phyloP scores from a whole-genome alignment of 768 basidiomycete genomes.

The Lentinula detonsa region DNA sequence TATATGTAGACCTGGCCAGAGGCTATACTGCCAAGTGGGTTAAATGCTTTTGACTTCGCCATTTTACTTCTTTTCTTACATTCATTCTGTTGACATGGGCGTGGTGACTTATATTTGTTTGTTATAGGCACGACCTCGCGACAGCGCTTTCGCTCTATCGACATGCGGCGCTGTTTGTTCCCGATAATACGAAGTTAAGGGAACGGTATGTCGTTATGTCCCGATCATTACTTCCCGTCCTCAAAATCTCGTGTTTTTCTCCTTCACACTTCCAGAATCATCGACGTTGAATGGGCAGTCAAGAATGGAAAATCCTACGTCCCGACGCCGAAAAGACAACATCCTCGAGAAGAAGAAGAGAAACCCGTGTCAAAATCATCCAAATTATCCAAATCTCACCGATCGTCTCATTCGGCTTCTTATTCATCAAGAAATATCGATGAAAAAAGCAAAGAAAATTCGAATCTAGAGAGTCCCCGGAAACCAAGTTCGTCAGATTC shows the following conservation, averaged over 20 bases:
- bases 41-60: not conserved
- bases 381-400: not conserved
- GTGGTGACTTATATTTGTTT: too few relatives aligned
- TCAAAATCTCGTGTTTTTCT: slow-evolving; percentile 13
- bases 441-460: not conserved
- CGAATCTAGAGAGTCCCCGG: not conserved
- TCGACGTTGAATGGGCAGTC: slow-evolving; percentile 78
- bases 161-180: slow-evolving; percentile 76
- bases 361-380: not conserved
- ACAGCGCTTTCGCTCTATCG: slow-evolving; percentile 77
- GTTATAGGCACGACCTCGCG: slow-evolving; percentile 66
- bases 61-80: not conserved
- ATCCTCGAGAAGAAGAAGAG: slow-evolving; percentile 19
- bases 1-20: slow-evolving; percentile 79
- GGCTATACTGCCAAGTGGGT: slow-evolving; percentile 76
- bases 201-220: slow-evolving; percentile 67
- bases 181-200: slow-evolving; percentile 80
- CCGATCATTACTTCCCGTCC: slow-evolving; percentile 15
- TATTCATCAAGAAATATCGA: not conserved
- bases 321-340: slow-evolving; percentile 47
- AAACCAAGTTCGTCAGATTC: not conserved
- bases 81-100: not conserved
- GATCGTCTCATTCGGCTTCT: not conserved
- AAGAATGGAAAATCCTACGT: slow-evolving; percentile 55
- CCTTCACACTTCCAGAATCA: slow-evolving; percentile 45